These are phyloP conservation scores for Lactifluus pinguis DNA, from an alignment of 768 basidiomycete species.

Conservation along the genomic window DNA sequence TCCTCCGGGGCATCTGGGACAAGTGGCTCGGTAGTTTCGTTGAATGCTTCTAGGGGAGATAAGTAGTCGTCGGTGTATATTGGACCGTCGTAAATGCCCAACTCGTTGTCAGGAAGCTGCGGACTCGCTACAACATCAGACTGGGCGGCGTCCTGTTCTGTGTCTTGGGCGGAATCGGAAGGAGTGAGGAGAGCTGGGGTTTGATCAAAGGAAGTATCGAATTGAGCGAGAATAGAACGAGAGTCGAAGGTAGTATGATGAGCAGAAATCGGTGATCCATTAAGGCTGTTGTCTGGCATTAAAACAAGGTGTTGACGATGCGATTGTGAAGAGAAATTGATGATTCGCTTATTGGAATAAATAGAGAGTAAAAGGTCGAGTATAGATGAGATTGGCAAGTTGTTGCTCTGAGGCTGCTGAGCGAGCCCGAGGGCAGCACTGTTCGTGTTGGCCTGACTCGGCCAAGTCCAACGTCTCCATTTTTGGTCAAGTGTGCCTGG, in stretches of 20 bases:
- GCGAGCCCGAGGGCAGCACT: too few species aligned
- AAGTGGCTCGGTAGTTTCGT: not conserved
- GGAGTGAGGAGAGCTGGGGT: not conserved
- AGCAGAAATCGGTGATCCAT: slow-evolving; percentile 14
- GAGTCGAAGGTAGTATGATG: slow-evolving; percentile 2
- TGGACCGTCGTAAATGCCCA: slow-evolving; percentile 10
- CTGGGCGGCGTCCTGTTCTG: not conserved
- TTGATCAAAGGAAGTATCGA: not conserved
- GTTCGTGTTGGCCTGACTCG: not conserved
- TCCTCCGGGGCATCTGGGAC: not conserved
- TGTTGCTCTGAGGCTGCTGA: too few species aligned
- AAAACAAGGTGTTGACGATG: not conserved
- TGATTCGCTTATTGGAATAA: slow-evolving; percentile 1
- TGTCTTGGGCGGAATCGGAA: not conserved
- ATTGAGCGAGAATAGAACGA: slow-evolving; percentile 12
- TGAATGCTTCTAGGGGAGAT: slow-evolving; percentile 9
- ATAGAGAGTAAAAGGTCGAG: not conserved
- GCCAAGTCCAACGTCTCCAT: not conserved
- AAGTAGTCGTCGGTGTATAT: not conserved
- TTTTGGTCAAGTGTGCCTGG: not conserved
- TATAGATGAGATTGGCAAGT: too few species aligned
- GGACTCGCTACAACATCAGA: not conserved
- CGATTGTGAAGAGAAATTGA: not conserved
- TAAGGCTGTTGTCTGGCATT: slow-evolving; percentile 15
- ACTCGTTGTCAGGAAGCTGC: not conserved